A percentile compares a stretch with the other conserved stretches of the same genome.
Evolutionary conservation across 1,284 basidiomycete genomes (phyloP).

Genomic region (Xerocomus tenax): DNA sequence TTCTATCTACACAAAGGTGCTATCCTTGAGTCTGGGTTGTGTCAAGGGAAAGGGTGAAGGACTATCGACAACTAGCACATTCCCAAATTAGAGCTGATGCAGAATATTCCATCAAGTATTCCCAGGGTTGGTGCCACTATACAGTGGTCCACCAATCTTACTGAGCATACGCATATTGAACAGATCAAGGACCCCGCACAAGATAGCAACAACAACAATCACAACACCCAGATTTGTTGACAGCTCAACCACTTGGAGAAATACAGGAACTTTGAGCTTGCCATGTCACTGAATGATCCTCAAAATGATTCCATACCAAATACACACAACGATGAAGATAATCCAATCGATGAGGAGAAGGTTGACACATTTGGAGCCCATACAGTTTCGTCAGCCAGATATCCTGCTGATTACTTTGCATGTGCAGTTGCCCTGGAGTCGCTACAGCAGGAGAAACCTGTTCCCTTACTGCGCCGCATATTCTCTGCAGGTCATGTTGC

Average conservation of each 20-base stretch:
- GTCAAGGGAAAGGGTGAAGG: not conserved
- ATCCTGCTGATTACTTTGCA: not conserved
- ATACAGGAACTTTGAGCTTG: not conserved
- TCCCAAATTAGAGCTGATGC: constrained; percentile 28
- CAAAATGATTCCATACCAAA: not conserved
- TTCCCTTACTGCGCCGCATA: not conserved
- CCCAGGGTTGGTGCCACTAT: constrained; percentile 19
- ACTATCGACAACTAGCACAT: constrained; percentile 3
- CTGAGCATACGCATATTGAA: constrained; percentile 28
- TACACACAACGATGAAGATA: not conserved
- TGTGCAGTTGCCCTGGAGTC: not conserved
- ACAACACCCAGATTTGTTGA: constrained; percentile 28
- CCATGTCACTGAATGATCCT: not conserved
- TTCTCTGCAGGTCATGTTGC: not conserved
- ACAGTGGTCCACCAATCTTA: constrained; percentile 30
- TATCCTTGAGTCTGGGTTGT: constrained; percentile 7
- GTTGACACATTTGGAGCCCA: not conserved
- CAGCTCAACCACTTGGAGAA: constrained; percentile 26
- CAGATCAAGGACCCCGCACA: constrained; percentile 26
- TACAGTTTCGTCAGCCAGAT: not conserved
- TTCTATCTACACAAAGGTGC: constrained; percentile 9
- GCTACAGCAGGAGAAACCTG: not conserved
- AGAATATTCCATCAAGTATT: constrained; percentile 27
- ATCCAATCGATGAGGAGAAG: not conserved
- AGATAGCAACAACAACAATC: constrained; percentile 24